phyloP scores from a whole-genome alignment of 176 grass and related monocot genomes.

The Oryza australiensis region DNA sequence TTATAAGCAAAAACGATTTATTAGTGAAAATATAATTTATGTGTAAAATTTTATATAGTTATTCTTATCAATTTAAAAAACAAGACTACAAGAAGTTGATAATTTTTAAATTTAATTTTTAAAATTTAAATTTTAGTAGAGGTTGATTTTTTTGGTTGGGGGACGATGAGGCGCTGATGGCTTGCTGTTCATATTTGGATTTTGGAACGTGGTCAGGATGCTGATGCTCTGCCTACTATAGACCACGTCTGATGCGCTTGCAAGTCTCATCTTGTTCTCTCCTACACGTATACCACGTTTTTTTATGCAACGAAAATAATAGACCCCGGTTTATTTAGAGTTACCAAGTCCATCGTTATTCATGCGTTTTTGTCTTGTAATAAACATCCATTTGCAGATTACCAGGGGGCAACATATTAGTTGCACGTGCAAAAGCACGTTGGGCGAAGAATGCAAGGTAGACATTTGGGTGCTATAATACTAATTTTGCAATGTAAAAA shows the following conservation, averaged over 20 bases:
- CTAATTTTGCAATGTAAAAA: too few species aligned
- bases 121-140: too few species aligned
- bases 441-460: not conserved
- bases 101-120: too few species aligned
- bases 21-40: too few species aligned
- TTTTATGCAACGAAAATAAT: not conserved
- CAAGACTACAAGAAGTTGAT: too few species aligned
- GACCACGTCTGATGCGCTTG: not conserved
- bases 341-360: not conserved
- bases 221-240: not conserved
- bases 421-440: not conserved
- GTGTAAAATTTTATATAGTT: too few species aligned
- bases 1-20: too few species aligned
- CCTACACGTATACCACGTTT: not conserved
- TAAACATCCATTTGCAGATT: too few species aligned
- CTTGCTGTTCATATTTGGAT: not conserved
- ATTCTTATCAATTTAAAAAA: too few species aligned
- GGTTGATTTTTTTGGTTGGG: too few species aligned
- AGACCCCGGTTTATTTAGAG: not conserved
- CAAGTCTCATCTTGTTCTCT: slow-evolving; percentile 6
- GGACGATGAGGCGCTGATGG: too few species aligned
- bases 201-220: not conserved
- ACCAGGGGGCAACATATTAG: not conserved
- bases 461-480: too few species aligned
- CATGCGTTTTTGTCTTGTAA: not conserved